Conservation (phyloP, 2,329 filamentous ascomycete genomes). For the Fusarium subglutinans region DNA sequence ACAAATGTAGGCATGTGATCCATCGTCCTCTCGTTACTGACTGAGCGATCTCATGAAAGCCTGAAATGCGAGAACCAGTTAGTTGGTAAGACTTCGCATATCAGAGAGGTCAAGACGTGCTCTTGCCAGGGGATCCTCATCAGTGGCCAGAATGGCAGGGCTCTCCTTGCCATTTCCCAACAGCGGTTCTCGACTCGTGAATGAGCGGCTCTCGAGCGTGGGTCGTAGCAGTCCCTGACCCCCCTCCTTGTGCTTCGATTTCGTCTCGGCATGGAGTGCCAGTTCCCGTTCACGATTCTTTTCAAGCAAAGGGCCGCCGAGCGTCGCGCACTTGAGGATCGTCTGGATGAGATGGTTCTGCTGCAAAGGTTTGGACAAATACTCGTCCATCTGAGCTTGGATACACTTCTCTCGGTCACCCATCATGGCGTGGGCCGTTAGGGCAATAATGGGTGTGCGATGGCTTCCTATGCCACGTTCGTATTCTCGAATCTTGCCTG, state of each 20-base stretch:
- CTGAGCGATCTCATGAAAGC: conserved; percentile 44
- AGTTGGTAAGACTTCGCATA: conserved; percentile 52
- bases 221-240: conserved; percentile 51
- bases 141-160: conserved; percentile 64
- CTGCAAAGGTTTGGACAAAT: conserved; percentile 94
- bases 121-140: conserved; percentile 59
- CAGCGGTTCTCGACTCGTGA: conserved; percentile 73
- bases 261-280: conserved; percentile 60
- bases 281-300: conserved; percentile 73
- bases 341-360: conserved; percentile 98
- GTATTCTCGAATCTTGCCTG: conserved; percentile 94
- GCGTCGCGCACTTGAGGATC: conserved; percentile 94
- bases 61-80: conserved; percentile 40
- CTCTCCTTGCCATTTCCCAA: conserved; percentile 66
- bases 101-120: conserved; percentile 57
- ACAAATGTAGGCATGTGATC: background rate
- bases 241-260: conserved; percentile 53
- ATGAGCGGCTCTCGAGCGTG: conserved; percentile 66
- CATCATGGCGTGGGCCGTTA: conserved; percentile 98
- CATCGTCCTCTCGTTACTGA: conserved; percentile 28
- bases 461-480: conserved; percentile 83
- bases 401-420: conserved; percentile 98
- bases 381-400: conserved; percentile 99
- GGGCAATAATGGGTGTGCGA: conserved; percentile 92
- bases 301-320: conserved; percentile 84